Percentiles rank a stretch among this genome's conserved stretches.
Conservation (phyloP, 2,329 filamentous ascomycete species). For the Celoporthe dispersa region DNA sequence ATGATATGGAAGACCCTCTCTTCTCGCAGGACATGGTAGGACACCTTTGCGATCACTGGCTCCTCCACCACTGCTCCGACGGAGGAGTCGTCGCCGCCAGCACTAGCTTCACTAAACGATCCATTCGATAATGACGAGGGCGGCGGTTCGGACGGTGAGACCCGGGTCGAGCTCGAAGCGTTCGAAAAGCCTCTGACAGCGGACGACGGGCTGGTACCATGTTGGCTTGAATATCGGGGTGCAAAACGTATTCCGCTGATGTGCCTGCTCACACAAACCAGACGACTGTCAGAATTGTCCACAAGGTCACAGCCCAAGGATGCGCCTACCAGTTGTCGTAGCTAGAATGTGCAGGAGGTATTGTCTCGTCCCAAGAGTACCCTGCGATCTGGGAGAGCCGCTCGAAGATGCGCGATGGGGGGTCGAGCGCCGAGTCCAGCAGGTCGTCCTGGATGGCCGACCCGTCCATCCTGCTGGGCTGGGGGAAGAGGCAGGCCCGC, state of each 20-base stretch:
- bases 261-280: conserved; percentile 54
- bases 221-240: conserved; percentile 48
- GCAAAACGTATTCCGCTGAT: conserved; percentile 66
- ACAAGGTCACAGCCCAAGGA: background rate
- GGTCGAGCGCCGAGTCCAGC: conserved; percentile 52
- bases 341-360: conserved; percentile 63
- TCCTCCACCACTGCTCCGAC: conserved; percentile 60
- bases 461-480: conserved; percentile 53
- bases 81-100: conserved; percentile 34
- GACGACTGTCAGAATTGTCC: conserved; percentile 28
- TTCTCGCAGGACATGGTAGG: conserved; percentile 78
- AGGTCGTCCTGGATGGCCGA: conserved; percentile 55
- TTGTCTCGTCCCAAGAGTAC: conserved; percentile 75
- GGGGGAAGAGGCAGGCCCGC: conserved; percentile 16
- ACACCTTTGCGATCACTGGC: conserved; percentile 79
- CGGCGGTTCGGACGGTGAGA: conserved; percentile 47
- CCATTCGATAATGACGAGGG: conserved; percentile 33
- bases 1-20: conserved; percentile 87
- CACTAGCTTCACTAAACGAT: conserved; percentile 22
- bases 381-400: conserved; percentile 73
- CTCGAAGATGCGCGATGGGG: conserved; percentile 72
- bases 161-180: conserved; percentile 45
- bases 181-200: conserved; percentile 35
- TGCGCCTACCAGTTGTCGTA: conserved; percentile 82
- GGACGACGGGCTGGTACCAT: conserved; percentile 51